Base-by-base conservation (phyloP, 2,329 filamentous ascomycete genomes). In the Aspergillus aculeatinus region DNA sequence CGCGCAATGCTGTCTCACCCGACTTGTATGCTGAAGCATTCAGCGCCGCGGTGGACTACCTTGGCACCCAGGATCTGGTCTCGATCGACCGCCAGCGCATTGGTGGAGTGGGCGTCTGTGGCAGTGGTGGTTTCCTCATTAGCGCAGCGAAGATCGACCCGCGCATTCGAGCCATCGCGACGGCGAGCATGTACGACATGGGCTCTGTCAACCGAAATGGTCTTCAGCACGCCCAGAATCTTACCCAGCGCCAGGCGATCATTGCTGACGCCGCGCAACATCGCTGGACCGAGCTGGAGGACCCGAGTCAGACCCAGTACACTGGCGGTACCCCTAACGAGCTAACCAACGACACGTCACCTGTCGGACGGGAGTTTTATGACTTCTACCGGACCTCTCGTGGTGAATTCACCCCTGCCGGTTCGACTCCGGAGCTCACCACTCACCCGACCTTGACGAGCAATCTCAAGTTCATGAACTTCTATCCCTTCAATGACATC, bases 71-170 rank as follows among this genome's bases (percentile, higher is more conserved):
- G 27, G 48, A 60, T n/a, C 21, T 29, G 27, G 27, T 29, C 27
- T 29, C 27, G 2, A 65, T 73, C 14, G 60, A 72, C 25, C 63
- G 63, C 39, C 63, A 68, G 47, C 68, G 68, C 1, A 71, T 72
- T 48, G 69, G 68, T 1, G 70, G 48, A 1, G 57, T 72, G 6
- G 70, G 70, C 4, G 67, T 73, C 56, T 73, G 70, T 58, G 70
- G 60, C 51, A 68, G 67, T 31, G 71, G 69, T 11, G 35, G 58
- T 3, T 71, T 66, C 33, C 33, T 67, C 9, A 70, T 77, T 61
- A 73, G 72, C 58, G 75, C 75, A 0, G 74, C 75, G 2, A 76
- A 76, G 59, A 70, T 75, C 16, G 66, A 68, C 47, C 58, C 60
- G 2, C 66, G 66, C 27, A 51, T 68, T 3, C 62, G 57, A 48